These are phyloP conservation scores for Alternaria triticimaculans DNA, from an alignment of 2,329 filamentous ascomycete species.

Conservation along the genomic window DNA sequence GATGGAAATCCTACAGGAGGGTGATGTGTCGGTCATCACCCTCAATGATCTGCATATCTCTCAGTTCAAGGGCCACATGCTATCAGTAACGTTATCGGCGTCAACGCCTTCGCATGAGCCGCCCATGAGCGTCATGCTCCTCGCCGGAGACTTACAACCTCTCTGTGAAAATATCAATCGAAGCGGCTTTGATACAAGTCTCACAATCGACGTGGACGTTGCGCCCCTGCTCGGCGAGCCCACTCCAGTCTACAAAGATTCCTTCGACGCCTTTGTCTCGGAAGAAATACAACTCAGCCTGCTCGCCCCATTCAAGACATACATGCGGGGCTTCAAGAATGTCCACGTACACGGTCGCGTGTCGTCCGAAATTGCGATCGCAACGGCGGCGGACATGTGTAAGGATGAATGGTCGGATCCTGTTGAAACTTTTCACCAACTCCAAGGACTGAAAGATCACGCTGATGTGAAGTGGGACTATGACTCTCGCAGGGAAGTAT, in stretches of 20 bases:
- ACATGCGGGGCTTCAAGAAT: background rate
- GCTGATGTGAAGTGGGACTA: background rate
- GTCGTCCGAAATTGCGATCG: background rate
- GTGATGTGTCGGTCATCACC: background rate
- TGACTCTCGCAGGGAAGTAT: background rate
- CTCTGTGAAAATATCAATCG: background rate
- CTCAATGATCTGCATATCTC: background rate
- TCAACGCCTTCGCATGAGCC: background rate
- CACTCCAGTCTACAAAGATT: background rate
- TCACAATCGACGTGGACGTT: background rate
- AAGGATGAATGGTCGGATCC: background rate
- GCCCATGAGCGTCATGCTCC: background rate
- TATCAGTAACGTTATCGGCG: background rate
- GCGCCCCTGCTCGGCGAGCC: background rate
- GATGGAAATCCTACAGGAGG: rapidly evolving
- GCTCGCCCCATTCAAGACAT: background rate
- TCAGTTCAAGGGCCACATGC: background rate
- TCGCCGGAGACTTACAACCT: rapidly evolving
- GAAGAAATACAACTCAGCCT: background rate
- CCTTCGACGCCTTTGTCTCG: background rate
- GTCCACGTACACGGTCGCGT: background rate
- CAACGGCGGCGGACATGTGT: background rate
- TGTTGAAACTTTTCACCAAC: background rate
- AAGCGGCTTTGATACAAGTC: rapidly evolving
- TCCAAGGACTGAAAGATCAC: background rate